Evolutionary conservation across 306 rosid genomes (phyloP).

Genomic region (Ceratonia siliqua): DNA sequence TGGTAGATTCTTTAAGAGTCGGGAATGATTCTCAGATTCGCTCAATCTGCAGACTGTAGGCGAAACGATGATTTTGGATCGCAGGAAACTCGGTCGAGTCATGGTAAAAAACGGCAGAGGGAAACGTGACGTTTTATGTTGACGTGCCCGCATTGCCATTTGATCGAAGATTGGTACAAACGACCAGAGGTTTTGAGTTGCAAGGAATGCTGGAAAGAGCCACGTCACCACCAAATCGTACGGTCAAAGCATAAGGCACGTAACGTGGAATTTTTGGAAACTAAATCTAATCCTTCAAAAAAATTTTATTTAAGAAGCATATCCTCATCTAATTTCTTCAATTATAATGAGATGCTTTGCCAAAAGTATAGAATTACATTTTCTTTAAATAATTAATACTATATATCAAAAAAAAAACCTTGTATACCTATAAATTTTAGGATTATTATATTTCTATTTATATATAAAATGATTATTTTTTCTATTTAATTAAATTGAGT

Average conservation of each 20-base stretch:
- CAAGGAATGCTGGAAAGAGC: no score
- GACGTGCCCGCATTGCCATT: background rate
- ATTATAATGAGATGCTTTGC: no score
- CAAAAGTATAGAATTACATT: no score
- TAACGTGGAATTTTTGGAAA: background rate
- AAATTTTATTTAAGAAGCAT: no score
- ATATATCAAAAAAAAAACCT: no score
- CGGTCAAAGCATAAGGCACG: background rate
- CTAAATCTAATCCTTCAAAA: background rate
- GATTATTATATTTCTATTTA: no score
- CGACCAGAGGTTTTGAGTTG: background rate
- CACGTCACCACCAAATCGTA: background rate
- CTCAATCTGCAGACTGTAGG: background rate
- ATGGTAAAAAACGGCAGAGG: conserved; percentile 24
- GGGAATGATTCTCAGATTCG: conserved; percentile 45
- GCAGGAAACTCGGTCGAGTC: conserved; percentile 2
- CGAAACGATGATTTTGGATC: background rate
- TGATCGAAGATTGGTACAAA: background rate
- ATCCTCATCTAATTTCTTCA: no score
- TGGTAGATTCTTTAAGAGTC: conserved; percentile 35
- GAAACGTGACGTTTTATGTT: conserved; percentile 18
- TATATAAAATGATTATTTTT: no score
- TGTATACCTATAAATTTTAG: no score
- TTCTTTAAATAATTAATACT: no score
- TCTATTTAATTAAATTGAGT: no score